Evolutionary conservation across 257 asterid species (phyloP).

Genomic region (Galeopsis tetrahit): DNA sequence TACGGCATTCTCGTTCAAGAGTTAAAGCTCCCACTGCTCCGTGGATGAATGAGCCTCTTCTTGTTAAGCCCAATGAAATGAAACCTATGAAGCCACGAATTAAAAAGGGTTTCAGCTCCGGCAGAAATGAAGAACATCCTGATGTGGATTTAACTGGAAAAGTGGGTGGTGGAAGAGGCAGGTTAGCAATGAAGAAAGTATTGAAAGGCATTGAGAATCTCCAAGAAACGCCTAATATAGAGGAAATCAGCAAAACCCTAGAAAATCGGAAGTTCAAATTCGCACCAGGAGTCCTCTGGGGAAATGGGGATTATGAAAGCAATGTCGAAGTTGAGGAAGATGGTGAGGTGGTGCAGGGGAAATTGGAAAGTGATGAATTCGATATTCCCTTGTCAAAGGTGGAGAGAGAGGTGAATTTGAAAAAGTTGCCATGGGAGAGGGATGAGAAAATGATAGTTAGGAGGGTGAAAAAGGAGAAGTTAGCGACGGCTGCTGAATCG

Average conservation of each 20-base stretch:
- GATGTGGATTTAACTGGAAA: slow-evolving; percentile 60
- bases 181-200: slow-evolving; percentile 77
- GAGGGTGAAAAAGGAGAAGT: slow-evolving; percentile 54
- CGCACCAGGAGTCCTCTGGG: slow-evolving; percentile 62
- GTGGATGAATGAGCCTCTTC: slow-evolving; percentile 84
- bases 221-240: slow-evolving; percentile 43
- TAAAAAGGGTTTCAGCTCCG: slow-evolving; percentile 42
- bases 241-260: slow-evolving; percentile 32
- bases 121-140: slow-evolving; percentile 37
- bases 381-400: slow-evolving; percentile 39
- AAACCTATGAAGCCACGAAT: slow-evolving; percentile 46
- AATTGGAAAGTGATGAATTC: slow-evolving; percentile 39
- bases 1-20: slow-evolving; percentile 42
- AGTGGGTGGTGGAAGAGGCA: slow-evolving; percentile 83
- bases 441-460: slow-evolving; percentile 51
- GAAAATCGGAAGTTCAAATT: slow-evolving; percentile 51
- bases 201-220: slow-evolving; percentile 67
- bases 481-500: slow-evolving; percentile 53
- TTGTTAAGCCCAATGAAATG: slow-evolving; percentile 65
- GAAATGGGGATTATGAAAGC: slow-evolving; percentile 36
- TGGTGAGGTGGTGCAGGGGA: slow-evolving; percentile 31
- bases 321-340: slow-evolving; percentile 34
- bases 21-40: slow-evolving; percentile 89
- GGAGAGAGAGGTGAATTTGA: slow-evolving; percentile 46
- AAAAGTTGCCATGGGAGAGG: slow-evolving; percentile 78